These are phyloP conservation scores for Penicillium sp. DNA, from an alignment of 2,329 filamentous ascomycete species.

Conservation along the genomic window DNA sequence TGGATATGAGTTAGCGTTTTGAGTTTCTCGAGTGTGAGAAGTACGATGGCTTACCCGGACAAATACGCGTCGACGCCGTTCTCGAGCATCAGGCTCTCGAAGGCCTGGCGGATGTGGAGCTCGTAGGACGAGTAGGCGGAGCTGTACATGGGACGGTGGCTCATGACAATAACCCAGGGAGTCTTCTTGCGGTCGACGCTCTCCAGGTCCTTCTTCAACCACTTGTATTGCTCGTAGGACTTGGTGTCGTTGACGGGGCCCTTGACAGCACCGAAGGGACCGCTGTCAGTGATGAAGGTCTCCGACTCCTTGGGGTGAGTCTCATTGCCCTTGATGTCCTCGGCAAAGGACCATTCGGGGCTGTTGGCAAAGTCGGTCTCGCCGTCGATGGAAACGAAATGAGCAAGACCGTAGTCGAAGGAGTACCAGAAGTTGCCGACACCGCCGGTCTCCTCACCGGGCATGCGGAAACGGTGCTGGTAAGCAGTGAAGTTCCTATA, in stretches of 20 bases:
- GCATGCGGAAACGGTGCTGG: constrained; percentile 56
- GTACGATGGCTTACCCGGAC: constrained; percentile 30
- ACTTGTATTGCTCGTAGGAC: constrained; percentile 50
- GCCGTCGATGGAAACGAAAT: constrained; percentile 52
- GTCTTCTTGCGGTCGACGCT: constrained; percentile 51
- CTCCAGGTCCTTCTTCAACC: constrained; percentile 43
- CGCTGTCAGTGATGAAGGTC: constrained; percentile 52
- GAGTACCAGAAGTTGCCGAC: constrained; percentile 59
- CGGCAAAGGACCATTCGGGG: constrained; percentile 50
- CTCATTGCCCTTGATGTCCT: constrained; percentile 47
- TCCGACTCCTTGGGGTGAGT: constrained; percentile 44
- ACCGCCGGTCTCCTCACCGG: constrained; percentile 51
- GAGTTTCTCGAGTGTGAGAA: neutral
- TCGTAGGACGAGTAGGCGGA: constrained; percentile 51
- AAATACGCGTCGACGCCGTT: constrained; percentile 53
- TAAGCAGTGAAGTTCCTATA: constrained; percentile 54
- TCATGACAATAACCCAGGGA: constrained; percentile 54
- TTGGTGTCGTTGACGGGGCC: constrained; percentile 45
- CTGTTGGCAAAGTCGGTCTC: constrained; percentile 56
- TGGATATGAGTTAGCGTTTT: constrained; percentile 11
- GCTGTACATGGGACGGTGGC: constrained; percentile 54
- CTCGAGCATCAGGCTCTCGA: constrained; percentile 49
- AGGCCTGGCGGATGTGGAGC: constrained; percentile 48
- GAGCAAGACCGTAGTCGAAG: constrained; percentile 57
- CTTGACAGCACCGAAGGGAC: constrained; percentile 52